Conservation (phyloP, 2,329 filamentous ascomycete genomes). For the Diplodia seriata region DNA sequence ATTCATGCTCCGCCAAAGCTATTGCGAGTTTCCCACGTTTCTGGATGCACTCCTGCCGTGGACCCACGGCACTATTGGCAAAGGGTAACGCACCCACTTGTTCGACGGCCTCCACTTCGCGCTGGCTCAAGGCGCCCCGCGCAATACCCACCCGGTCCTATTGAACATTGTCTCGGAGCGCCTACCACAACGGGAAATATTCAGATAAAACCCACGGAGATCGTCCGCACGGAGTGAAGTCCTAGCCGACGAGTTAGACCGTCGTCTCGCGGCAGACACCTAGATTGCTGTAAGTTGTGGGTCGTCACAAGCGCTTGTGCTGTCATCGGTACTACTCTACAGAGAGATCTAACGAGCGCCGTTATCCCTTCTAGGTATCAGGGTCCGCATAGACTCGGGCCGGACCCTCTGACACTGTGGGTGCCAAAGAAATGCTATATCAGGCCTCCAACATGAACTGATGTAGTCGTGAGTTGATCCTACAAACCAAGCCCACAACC, state of each 20-base stretch:
- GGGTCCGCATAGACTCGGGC: slow-evolving; percentile 17
- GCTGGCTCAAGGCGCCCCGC: slow-evolving; percentile 9
- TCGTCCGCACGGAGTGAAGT: background rate
- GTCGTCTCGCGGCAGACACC: background rate
- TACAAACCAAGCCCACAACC: background rate
- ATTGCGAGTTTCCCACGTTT: slow-evolving; percentile 1
- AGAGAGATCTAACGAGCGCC: background rate
- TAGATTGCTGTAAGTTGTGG: background rate
- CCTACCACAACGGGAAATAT: slow-evolving; percentile 12
- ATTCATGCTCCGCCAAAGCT: background rate
- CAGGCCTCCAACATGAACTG: background rate
- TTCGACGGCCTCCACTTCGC: slow-evolving; percentile 1
- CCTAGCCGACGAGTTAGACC: background rate
- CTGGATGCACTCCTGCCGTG: slow-evolving; percentile 2
- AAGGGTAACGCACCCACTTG: background rate
- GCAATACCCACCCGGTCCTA: slow-evolving; percentile 12
- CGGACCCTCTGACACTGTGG: background rate
- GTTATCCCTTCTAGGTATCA: background rate
- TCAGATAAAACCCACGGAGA: slow-evolving; percentile 6
- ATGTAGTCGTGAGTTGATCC: background rate
- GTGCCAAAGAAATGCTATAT: background rate
- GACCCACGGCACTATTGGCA: slow-evolving; percentile 5
- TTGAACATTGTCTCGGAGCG: slow-evolving; percentile 26
- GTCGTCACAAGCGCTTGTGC: background rate
- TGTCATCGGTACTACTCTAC: background rate